Evolutionary conservation across 768 basidiomycete genomes (phyloP), one percentile per base, ranked within the genome.

Genomic region (Wakefieldia striispora): DNA sequence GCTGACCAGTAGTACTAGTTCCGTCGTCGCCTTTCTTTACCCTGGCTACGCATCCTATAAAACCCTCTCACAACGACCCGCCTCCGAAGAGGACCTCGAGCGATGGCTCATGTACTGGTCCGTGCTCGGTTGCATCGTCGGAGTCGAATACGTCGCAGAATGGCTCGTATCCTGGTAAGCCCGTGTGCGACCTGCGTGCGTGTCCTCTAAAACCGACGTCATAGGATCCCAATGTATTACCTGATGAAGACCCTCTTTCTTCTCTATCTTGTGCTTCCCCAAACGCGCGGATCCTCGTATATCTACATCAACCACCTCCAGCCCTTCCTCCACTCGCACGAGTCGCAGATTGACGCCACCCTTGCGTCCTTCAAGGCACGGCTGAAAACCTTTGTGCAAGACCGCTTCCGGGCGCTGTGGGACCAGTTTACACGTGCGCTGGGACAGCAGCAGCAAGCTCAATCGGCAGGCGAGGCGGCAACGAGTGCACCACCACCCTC

Each of bases 41-140:
- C 94, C 94, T 0, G 89, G 88, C 20, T 97, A 97, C 71, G 90
- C 92, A 26, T 94, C 91, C n/a, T 97, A 95, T 75, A 97, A 97
- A 75, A 84, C 90, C 0, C 80, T 97, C 27, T 87, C 88, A 33
- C 83, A 88, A 58, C 78, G 91, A n/a, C 90, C 90, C 17, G 88
- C 89, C 2, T 86, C 85, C 1, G 89, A 91, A 59, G 80, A 77
- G 43, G 91, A 92, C 39, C 75, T 95, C 9, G 95, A 97, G 65
- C 76, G 92, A 70, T 97, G 95, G 93, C 77, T 97, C 46, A 95
- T 93, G 90, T 97, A 97, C 61, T 97, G 95, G 94, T 84, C 84
- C n/a, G 88, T 90, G 0, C 77, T 91, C 3, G 88, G 89, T 2
- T 88, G 86, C 62, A 82, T 93, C 60, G 79, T 93, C 14, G 85